A percentile compares a stretch with the other conserved stretches of the same genome.
Evolutionary conservation across 257 asterid genomes (phyloP).

Genomic region (Linderniella brevidens): DNA sequence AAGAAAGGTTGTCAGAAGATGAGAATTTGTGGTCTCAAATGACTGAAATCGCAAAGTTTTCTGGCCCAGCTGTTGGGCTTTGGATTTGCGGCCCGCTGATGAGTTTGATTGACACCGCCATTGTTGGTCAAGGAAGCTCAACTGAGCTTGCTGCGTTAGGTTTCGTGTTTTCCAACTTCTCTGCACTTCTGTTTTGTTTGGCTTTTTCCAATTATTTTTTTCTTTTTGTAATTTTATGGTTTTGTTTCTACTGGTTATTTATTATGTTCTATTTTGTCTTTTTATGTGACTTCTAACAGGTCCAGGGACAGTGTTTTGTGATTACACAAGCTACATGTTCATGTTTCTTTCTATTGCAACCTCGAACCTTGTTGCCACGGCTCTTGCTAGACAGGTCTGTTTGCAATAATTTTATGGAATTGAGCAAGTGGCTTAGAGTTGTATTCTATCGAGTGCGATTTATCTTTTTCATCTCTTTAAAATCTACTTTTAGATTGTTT

Average conservation of each 20-base stretch:
- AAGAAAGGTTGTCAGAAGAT: slow-evolving; percentile 20
- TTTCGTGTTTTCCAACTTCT: slow-evolving; percentile 3
- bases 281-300: slow-evolving; percentile 28
- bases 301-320: slow-evolving; percentile 86
- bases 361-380: slow-evolving; percentile 85
- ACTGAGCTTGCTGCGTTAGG: slow-evolving; percentile 79
- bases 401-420: neutral
- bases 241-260: neutral
- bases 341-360: slow-evolving; percentile 95
- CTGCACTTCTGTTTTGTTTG: slow-evolving; percentile 4
- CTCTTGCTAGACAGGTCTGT: slow-evolving; percentile 74
- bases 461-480: no score
- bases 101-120: slow-evolving; percentile 77
- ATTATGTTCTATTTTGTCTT: neutral
- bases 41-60: slow-evolving; percentile 52
- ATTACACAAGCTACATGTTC: slow-evolving; percentile 60
- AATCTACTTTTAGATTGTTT: no score
- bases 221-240: neutral
- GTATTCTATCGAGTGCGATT: no score
- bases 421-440: no score
- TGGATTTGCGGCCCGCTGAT: slow-evolving; percentile 77
- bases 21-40: slow-evolving; percentile 45
- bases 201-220: neutral
- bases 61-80: slow-evolving; percentile 82
- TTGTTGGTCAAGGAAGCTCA: slow-evolving; percentile 79